Evolutionary conservation across 225 moss, liverwort and hornwort species (phyloP).

Genomic region (Lunularia cruciata): DNA sequence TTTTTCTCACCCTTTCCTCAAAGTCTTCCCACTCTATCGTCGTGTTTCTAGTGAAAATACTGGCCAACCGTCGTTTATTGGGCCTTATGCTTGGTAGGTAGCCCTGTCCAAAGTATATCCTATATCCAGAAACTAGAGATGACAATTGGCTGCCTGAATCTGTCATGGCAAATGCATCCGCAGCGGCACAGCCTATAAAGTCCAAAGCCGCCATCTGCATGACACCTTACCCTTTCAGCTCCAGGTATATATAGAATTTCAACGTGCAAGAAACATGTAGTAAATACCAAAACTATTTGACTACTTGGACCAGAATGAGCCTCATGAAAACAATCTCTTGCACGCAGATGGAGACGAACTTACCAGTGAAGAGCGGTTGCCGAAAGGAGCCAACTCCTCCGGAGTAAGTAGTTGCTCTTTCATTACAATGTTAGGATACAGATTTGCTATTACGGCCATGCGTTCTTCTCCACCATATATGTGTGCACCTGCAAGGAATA

Average conservation of each 20-base stretch:
- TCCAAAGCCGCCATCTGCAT: constrained; percentile 76
- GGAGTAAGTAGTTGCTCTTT: constrained; percentile 68
- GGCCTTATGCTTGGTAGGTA: constrained; percentile 60
- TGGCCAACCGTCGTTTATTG: constrained; percentile 50
- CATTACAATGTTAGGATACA: constrained; percentile 81
- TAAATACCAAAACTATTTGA: too few relatives aligned
- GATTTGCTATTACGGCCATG: constrained; percentile 49
- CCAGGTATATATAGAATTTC: background rate
- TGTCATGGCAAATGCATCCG: constrained; percentile 76
- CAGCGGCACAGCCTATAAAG: constrained; percentile 59
- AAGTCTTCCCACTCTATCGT: constrained; percentile 76
- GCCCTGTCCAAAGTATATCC: constrained; percentile 60
- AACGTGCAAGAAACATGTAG: too few relatives aligned
- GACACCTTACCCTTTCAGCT: background rate
- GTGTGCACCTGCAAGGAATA: constrained; percentile 71
- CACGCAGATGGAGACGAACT: background rate
- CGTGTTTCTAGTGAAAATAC: constrained; percentile 42
- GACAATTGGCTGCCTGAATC: constrained; percentile 79
- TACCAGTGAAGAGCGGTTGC: constrained; percentile 71
- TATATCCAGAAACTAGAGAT: constrained; percentile 62
- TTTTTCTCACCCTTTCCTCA: constrained; percentile 51
- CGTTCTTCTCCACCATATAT: constrained; percentile 56
- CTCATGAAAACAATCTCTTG: too few relatives aligned
- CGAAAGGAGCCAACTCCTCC: constrained; percentile 68
- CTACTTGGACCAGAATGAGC: too few relatives aligned